Conservation (phyloP, 2,329 filamentous ascomycete species). For the Teratosphaeria zuluensis region DNA sequence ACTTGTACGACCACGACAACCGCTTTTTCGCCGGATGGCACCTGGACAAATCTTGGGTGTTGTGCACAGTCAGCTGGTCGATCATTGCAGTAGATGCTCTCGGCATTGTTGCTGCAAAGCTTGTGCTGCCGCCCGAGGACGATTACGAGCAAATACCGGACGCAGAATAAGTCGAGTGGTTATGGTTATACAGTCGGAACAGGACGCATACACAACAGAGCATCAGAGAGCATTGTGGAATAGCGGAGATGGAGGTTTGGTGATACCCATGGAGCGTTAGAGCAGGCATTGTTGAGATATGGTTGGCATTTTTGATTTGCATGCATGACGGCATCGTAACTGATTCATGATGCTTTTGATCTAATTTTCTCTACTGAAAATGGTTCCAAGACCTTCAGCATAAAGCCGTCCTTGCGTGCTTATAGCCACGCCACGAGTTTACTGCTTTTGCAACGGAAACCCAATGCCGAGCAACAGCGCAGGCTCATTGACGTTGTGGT, state of each 20-base stretch:
- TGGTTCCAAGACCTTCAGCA: no score
- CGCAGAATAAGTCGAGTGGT: not conserved
- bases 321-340: not conserved
- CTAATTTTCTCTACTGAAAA: not conserved
- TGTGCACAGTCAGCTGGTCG: conserved; percentile 53
- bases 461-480: conserved; percentile 69
- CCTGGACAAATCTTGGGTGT: conserved; percentile 68
- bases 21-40: conserved; percentile 77
- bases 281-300: not conserved
- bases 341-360: not conserved
- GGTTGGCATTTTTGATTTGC: not conserved
- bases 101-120: conserved; percentile 57
- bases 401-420: no score
- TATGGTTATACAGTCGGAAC: not conserved
- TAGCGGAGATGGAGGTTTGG: not conserved
- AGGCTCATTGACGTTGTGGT: conserved; percentile 66
- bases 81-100: conserved; percentile 43
- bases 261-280: not conserved
- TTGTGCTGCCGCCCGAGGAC: conserved; percentile 65
- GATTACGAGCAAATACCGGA: conserved; percentile 66
- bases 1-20: conserved; percentile 71
- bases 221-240: not conserved
- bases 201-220: not conserved
- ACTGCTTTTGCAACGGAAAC: conserved; percentile 35
- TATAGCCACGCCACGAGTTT: not conserved